Conservation (phyloP, 83 land plant genomes). For the Thuja plicata region DNA sequence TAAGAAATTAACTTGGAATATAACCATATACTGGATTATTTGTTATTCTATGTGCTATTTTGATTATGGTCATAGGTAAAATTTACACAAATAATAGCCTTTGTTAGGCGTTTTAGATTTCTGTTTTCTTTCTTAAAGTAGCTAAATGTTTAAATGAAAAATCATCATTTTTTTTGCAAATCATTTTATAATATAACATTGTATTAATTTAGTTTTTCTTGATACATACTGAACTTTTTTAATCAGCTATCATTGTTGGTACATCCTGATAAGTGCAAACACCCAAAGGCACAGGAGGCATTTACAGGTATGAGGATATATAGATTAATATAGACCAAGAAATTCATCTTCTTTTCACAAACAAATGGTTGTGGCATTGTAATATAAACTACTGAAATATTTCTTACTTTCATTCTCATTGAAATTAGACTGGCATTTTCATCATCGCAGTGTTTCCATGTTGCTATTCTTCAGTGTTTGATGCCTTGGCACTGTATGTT, state of each 20-base stretch:
- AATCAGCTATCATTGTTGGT: slow-evolving; percentile 83
- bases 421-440: neutral
- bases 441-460: neutral
- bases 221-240: neutral
- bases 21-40: neutral
- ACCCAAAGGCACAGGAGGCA: slow-evolving; percentile 96
- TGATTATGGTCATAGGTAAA: neutral
- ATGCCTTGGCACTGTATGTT: neutral
- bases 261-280: slow-evolving; percentile 99
- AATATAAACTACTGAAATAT: neutral
- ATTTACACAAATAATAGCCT: neutral
- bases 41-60: neutral
- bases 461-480: neutral
- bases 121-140: neutral
- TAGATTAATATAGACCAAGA: neutral
- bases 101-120: neutral
- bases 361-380: neutral
- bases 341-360: neutral
- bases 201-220: neutral
- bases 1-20: neutral
- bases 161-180: neutral
- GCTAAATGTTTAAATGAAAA: neutral
- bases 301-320: slow-evolving; percentile 64
- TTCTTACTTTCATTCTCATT: neutral
- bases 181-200: slow-evolving; percentile 1